These are phyloP conservation scores for Fragilaria crotonensis DNA, from an alignment of 108 stramenopile species.

Conservation along the genomic window DNA sequence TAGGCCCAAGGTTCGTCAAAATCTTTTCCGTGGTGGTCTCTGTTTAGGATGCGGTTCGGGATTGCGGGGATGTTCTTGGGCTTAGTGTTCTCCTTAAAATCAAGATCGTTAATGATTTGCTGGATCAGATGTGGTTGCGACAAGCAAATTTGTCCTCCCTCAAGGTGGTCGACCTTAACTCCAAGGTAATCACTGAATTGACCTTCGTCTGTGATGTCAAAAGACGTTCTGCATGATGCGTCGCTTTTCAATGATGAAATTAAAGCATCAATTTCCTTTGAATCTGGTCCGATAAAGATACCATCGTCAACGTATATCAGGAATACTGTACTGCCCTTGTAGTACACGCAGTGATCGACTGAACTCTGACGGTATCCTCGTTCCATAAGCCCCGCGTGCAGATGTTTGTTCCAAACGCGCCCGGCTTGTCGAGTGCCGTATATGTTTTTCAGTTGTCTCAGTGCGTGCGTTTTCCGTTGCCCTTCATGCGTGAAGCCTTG, in stretches of 20 bases:
- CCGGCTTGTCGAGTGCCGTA: conserved; percentile 8
- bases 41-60: neutral
- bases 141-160: neutral
- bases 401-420: conserved; percentile 4
- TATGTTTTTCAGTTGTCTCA: conserved; percentile 4
- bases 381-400: conserved; percentile 3
- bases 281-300: neutral
- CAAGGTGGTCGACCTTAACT: conserved; percentile 1
- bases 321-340: conserved; percentile 2
- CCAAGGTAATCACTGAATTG: conserved; percentile 7
- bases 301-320: conserved; percentile 16
- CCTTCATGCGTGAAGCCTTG: too few relatives aligned
- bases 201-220: conserved; percentile 13
- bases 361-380: conserved; percentile 6
- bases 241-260: conserved; percentile 4
- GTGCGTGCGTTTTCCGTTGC: neutral
- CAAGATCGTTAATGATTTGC: conserved; percentile 8
- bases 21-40: neutral
- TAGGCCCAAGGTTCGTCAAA: conserved; percentile 10
- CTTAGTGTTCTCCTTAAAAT: neutral
- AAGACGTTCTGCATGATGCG: neutral
- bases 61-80: neutral
- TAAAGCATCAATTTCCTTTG: neutral
- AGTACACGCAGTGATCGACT: conserved; percentile 12
- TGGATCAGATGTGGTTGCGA: conserved; percentile 11